Conservation (phyloP, 331 rosid genomes). For the Erythrophleum ivorense region DNA sequence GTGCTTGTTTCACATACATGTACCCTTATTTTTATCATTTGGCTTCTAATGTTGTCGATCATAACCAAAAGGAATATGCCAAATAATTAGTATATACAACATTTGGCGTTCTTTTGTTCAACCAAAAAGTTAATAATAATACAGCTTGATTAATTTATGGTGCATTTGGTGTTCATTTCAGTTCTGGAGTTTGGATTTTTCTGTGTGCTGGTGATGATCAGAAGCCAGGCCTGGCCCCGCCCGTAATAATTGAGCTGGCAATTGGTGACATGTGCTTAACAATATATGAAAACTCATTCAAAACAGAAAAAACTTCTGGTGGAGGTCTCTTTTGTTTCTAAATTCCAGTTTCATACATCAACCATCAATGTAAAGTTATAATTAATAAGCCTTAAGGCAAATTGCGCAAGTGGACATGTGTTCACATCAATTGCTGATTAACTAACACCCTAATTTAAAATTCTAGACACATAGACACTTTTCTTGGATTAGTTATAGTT, state of each 20-base stretch:
- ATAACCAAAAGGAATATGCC: background rate
- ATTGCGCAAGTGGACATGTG: constrained; percentile 52
- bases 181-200: background rate
- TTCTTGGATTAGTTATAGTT: background rate
- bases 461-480: background rate
- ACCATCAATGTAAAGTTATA: background rate
- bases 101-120: background rate
- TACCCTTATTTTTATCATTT: background rate
- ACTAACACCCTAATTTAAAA: background rate
- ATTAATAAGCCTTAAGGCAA: constrained; percentile 24
- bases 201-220: background rate
- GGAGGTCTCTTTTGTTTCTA: constrained; percentile 13
- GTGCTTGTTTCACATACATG: background rate
- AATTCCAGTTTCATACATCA: constrained; percentile 9
- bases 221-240: background rate
- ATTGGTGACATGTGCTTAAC: background rate
- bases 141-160: background rate
- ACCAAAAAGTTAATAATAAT: background rate
- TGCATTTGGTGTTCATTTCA: constrained; percentile 2
- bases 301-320: background rate
- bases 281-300: background rate
- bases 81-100: background rate
- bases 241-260: constrained; percentile 13
- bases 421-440: constrained; percentile 25
- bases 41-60: background rate